phyloP scores from a whole-genome alignment of 441 rosid genomes.

The Geranium incanum region DNA sequence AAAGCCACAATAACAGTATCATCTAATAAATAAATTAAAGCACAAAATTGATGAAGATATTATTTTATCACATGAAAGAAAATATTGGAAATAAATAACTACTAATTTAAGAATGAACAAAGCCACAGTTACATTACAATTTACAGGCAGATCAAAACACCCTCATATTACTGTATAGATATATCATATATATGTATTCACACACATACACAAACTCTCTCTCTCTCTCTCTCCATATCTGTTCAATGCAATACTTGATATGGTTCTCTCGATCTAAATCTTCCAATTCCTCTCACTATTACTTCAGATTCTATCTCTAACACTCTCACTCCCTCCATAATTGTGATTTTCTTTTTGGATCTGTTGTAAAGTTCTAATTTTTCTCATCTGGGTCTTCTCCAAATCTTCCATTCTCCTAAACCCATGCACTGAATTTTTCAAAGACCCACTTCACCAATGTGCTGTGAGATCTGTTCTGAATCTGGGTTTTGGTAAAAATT shows the following conservation, averaged over 20 bases:
- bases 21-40: not conserved
- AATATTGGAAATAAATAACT: not conserved
- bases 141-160: no score
- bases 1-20: no score
- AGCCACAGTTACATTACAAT: no score
- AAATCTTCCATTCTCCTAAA: not conserved
- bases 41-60: not conserved
- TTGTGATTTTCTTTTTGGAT: not conserved
- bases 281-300: not conserved
- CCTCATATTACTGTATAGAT: not conserved
- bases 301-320: not conserved
- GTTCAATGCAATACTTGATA: constrained; percentile 1
- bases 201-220: not conserved
- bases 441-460: not conserved
- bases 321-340: not conserved
- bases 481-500: not conserved
- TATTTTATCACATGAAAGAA: not conserved
- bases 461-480: not conserved
- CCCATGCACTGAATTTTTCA: not conserved
- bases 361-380: not conserved
- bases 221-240: not conserved
- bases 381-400: not conserved
- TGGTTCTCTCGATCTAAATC: not conserved
- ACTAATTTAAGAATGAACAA: no score
- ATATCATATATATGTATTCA: not conserved